Evolutionary conservation across 164 flowering plant genomes (phyloP).

Genomic region (Chloranthus sessilifolius): DNA sequence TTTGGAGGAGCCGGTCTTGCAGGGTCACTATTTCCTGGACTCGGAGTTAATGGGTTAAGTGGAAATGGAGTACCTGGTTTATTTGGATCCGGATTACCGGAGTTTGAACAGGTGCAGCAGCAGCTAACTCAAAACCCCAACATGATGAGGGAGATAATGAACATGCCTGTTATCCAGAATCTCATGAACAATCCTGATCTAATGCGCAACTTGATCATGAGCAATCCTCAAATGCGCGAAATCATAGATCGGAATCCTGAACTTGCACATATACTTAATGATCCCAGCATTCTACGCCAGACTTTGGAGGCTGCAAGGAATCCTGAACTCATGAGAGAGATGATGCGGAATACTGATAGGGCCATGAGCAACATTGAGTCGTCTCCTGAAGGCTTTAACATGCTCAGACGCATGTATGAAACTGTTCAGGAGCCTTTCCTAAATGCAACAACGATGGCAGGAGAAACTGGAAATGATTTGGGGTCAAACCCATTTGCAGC

Average conservation of each 20-base stretch:
- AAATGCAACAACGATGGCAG: constrained; percentile 84
- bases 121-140: constrained; percentile 83
- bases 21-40: constrained; percentile 57
- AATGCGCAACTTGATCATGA: constrained; percentile 77
- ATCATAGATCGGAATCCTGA: constrained; percentile 90
- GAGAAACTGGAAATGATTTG: constrained; percentile 49
- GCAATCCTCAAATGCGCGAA: constrained; percentile 94
- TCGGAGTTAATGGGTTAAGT: constrained; percentile 42
- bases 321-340: constrained; percentile 97
- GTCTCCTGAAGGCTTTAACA: constrained; percentile 94
- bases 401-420: constrained; percentile 98
- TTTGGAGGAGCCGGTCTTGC: constrained; percentile 54
- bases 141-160: constrained; percentile 91
- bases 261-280: constrained; percentile 87
- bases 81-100: constrained; percentile 81
- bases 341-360: constrained; percentile 97
- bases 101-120: constrained; percentile 79
- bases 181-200: constrained; percentile 89
- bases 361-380: constrained; percentile 99
- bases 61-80: constrained; percentile 49
- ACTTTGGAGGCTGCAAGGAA: constrained; percentile 90
- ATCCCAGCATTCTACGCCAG: constrained; percentile 79
- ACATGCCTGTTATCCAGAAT: constrained; percentile 78
- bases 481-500: constrained; percentile 79
- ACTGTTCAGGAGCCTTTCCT: constrained; percentile 93